Base-by-base conservation (phyloP, 129 eudicot genomes). In the Flaveria linearis region DNA sequence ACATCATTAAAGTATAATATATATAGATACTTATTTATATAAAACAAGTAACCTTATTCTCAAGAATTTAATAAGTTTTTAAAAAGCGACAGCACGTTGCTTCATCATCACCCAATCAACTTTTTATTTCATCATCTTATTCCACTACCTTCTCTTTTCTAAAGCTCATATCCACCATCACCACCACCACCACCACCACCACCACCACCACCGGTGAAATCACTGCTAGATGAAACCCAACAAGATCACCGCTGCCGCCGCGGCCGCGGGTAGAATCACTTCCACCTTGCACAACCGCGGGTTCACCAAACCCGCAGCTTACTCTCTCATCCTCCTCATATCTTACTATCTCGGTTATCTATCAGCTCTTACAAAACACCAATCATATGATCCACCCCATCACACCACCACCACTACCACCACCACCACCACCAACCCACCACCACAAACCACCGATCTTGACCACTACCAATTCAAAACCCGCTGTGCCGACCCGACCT, bases 391-490 rank as follows among this genome's bases (percentile, higher is more conserved):
- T 36, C n/a, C 56, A 58, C 69, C 25, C 11, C 68, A 42, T 76
- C 64, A 42, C 28, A 18, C 13, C 18, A 43, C 72, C 26, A 61
- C 85, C 17, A 55, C 33, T 39, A 50, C 22, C 55, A 30, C 26
- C 39, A 4, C 55, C 56, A 22, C 81, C 67, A 51, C 62, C 73
- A 71, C 41, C 69, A 70, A 28, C 16, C 55, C 56, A 23, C 81
- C 67, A 51, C 63, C 74, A 50, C 77, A 61, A 67, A 10, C 69
- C 58, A 28, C 80, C 63, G 42, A 41, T 23, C 18, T 23, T 20
- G 84, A 80, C 73, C 93, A 90, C 89, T 74, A 87, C 84, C 68
- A 10, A 6, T 90, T 87, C 79, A 60, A 76, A 0, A 67, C 86
- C 45, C 78, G 16, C 8, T 91, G 93, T 60, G 72, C 58, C 22